phyloP scores from a whole-genome alignment of 2,329 filamentous ascomycete genomes.

The Sclerotinia minor region DNA sequence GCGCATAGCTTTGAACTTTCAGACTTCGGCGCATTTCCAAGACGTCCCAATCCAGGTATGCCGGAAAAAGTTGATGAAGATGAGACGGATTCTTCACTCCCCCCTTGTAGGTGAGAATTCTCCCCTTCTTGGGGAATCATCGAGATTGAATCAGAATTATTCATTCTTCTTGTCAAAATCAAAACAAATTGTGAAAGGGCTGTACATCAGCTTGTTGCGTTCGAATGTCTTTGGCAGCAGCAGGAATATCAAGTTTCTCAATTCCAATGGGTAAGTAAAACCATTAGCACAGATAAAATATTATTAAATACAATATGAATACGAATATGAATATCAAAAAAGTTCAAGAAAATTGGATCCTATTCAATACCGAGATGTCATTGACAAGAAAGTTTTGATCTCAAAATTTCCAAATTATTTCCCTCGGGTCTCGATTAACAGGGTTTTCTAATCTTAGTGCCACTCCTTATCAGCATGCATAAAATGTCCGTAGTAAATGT shows the following conservation, averaged over 20 bases:
- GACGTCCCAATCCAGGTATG: constrained; percentile 26
- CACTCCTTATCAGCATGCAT: neutral
- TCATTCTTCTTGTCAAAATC: constrained; percentile 17
- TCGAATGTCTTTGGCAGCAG: neutral
- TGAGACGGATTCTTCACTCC: neutral
- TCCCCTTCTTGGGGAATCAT: neutral
- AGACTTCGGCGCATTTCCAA: constrained; percentile 22
- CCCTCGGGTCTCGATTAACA: neutral
- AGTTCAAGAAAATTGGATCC: neutral
- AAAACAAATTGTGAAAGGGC: neutral
- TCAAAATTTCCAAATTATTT: constrained; percentile 22
- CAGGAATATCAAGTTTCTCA: constrained; percentile 3
- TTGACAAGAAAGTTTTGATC: constrained; percentile 15
- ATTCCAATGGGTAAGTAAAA: neutral
- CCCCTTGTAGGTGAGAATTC: neutral
- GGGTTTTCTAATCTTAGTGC: constrained; percentile 11
- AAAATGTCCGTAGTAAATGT: neutral
- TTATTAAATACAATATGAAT: constrained; percentile 2
- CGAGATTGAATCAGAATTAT: neutral
- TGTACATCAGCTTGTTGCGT: neutral
- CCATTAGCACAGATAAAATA: neutral
- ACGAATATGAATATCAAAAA: neutral
- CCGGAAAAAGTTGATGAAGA: constrained; percentile 7
- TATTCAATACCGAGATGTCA: constrained; percentile 4
- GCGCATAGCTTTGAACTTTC: constrained; percentile 10